Conservation (phyloP, 768 basidiomycete genomes). For the Amanita subjunquillea region DNA sequence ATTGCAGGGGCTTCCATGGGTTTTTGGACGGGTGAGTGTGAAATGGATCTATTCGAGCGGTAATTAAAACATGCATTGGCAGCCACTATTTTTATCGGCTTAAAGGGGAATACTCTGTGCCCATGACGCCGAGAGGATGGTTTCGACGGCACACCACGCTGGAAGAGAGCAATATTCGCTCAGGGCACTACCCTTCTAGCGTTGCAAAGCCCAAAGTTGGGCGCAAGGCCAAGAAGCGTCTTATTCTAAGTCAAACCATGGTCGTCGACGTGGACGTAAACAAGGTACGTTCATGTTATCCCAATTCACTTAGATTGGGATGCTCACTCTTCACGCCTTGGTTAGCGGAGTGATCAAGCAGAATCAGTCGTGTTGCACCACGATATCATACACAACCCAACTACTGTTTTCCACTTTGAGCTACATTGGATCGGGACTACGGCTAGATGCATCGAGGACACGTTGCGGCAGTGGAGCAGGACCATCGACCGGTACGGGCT, state of each 20-base stretch:
- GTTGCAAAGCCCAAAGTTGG: constrained; percentile 23
- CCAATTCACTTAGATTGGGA: constrained; percentile 2
- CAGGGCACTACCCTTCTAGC: constrained; percentile 25
- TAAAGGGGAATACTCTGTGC: constrained; percentile 64
- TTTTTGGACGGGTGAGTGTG: constrained; percentile 76
- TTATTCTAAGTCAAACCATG: constrained; percentile 83
- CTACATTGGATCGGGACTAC: constrained; percentile 96
- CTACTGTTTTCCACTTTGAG: constrained; percentile 95
- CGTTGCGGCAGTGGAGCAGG: constrained; percentile 71
- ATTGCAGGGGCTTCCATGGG: constrained; percentile 66
- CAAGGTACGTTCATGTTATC: constrained; percentile 33
- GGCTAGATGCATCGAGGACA: constrained; percentile 83
- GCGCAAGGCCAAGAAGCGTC: constrained; percentile 42
- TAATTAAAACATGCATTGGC: constrained; percentile 2
- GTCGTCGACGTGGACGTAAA: constrained; percentile 78
- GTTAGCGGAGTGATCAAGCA: constrained; percentile 72
- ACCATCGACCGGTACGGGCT: constrained; percentile 84
- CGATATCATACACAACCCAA: constrained; percentile 91
- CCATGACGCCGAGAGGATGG: constrained; percentile 64
- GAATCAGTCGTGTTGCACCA: constrained; percentile 85
- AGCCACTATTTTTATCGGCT: constrained; percentile 89
- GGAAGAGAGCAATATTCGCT: constrained; percentile 21
- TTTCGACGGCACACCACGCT: constrained; percentile 48
- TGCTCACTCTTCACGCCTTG: not conserved
- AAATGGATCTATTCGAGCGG: not conserved